Evolutionary conservation across 495 filamentous ascomycete species (phyloP).

Genomic region (Lichenothelia convexa): DNA sequence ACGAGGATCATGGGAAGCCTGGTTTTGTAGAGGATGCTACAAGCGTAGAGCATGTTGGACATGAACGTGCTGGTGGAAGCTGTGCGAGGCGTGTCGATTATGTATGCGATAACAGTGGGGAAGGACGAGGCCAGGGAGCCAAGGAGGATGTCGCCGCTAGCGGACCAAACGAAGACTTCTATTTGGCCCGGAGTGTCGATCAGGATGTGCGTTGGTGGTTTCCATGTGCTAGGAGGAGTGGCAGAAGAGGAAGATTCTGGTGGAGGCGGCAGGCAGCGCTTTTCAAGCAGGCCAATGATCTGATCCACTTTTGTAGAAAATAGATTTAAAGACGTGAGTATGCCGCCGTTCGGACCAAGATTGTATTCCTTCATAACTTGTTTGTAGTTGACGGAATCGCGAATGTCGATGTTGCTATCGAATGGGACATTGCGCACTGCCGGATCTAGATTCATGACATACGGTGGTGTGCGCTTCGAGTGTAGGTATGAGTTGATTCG

Average conservation of each 20-base stretch:
- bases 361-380: slow-evolving; percentile 99
- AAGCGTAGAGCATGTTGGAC: slow-evolving; percentile 99
- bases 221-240: slow-evolving; percentile 16
- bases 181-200: slow-evolving; percentile 96
- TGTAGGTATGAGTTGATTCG: slow-evolving; percentile 85
- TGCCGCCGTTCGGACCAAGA: slow-evolving; percentile 93
- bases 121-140: slow-evolving; percentile 83
- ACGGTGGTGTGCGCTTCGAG: slow-evolving; percentile 51
- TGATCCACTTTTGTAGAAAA: slow-evolving; percentile 97
- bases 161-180: slow-evolving; percentile 96
- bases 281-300: slow-evolving; percentile 73
- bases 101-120: slow-evolving; percentile 89
- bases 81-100: slow-evolving; percentile 89
- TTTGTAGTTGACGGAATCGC: slow-evolving; percentile 96
- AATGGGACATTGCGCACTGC: slow-evolving; percentile 94
- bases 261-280: slow-evolving; percentile 30
- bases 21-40: slow-evolving; percentile 95
- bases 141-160: slow-evolving; percentile 80
- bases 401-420: slow-evolving; percentile 92
- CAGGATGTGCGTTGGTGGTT: slow-evolving; percentile 64
- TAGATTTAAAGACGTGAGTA: slow-evolving; percentile 85
- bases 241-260: neutral
- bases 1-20: slow-evolving; percentile 95
- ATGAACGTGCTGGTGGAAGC: slow-evolving; percentile 91
- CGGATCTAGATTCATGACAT: slow-evolving; percentile 94